Evolutionary conservation across 495 filamentous ascomycete species (phyloP).

Genomic region (Rostrohypoxylon terebratum): DNA sequence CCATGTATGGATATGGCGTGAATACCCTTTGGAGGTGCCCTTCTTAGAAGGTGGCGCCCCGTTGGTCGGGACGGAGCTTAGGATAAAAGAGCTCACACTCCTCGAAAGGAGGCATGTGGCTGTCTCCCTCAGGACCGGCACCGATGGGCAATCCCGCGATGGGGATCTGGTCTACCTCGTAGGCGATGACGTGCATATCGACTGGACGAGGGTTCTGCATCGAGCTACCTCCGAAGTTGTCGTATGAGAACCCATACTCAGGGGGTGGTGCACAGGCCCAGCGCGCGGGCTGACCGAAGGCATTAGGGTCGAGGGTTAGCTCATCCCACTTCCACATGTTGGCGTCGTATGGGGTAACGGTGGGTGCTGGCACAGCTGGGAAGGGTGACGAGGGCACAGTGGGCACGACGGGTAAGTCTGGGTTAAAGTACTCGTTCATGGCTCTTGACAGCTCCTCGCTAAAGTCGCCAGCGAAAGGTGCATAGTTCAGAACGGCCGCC

Average conservation of each 20-base stretch:
- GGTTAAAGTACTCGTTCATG: not conserved
- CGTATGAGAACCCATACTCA: not conserved
- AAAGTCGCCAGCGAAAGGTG: not conserved
- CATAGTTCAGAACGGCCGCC: not conserved
- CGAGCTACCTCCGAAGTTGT: not conserved
- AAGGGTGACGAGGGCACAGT: not conserved
- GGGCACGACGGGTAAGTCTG: not conserved
- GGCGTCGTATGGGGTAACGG: not conserved
- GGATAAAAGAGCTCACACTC: slow-evolving; percentile 40
- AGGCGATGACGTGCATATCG: slow-evolving; percentile 38
- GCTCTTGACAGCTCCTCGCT: not conserved
- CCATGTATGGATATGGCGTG: not conserved
- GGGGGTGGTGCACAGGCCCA: slow-evolving; percentile 28
- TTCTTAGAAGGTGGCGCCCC: slow-evolving; percentile 4
- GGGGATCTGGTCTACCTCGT: slow-evolving; percentile 13
- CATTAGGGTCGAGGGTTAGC: not conserved
- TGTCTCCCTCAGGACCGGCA: slow-evolving; percentile 55
- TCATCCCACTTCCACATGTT: not conserved
- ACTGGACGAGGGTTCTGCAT: slow-evolving; percentile 14
- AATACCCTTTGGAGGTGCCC: not conserved
- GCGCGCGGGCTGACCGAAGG: slow-evolving; percentile 20
- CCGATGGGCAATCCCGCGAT: slow-evolving; percentile 56
- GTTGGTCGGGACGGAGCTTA: not conserved
- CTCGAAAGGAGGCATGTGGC: slow-evolving; percentile 44
- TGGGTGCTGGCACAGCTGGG: not conserved